Conservation (phyloP, 306 rosid genomes). For the Casuarina glauca region DNA sequence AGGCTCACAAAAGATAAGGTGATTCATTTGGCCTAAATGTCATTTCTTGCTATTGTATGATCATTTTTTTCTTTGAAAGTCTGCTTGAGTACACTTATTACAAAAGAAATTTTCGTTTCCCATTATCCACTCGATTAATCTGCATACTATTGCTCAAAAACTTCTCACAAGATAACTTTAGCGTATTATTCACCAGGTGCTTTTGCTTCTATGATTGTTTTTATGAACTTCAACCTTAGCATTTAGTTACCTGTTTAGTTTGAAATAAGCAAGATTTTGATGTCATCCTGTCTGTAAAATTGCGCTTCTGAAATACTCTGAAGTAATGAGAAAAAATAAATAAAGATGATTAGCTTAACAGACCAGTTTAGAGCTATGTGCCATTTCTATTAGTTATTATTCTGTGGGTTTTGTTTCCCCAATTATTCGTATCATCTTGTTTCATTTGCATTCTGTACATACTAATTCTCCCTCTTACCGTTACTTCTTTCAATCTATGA, state of each 20-base stretch:
- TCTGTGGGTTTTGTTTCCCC: background rate
- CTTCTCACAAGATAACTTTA: background rate
- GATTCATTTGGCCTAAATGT: constrained; percentile 22
- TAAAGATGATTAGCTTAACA: background rate
- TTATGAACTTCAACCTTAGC: background rate
- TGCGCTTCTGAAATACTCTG: no score
- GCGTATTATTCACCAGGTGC: background rate
- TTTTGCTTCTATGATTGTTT: background rate
- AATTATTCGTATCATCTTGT: background rate
- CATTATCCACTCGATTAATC: background rate
- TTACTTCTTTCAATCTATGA: constrained; percentile 7
- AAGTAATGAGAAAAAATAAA: background rate
- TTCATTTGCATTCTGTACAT: background rate
- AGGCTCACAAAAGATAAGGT: constrained; percentile 86
- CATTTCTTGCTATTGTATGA: constrained; percentile 10
- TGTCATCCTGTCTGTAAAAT: background rate
- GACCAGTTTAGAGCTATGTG: background rate
- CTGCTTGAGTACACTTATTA: background rate
- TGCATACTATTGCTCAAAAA: background rate
- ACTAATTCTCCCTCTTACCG: background rate
- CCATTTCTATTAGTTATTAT: background rate
- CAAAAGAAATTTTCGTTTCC: background rate
- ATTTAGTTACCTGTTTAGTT: background rate
- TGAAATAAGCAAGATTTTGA: background rate
- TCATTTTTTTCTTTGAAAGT: background rate